phyloP scores from a whole-genome alignment of 2,329 filamentous ascomycete species.

The Furcasterigmium furcatum region DNA sequence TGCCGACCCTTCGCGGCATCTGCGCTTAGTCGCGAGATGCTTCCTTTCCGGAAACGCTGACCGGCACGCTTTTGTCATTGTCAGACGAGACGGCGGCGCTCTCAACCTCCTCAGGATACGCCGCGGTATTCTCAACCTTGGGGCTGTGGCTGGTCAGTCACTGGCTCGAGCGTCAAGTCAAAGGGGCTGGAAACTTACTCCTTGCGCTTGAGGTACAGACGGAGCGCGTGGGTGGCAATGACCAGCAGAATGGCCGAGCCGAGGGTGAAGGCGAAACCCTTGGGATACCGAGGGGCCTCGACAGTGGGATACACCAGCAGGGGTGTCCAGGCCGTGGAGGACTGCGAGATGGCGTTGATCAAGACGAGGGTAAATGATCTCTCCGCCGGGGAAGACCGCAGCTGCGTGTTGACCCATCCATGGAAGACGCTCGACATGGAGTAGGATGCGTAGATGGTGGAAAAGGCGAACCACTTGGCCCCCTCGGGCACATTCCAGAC shows the following conservation, averaged over 20 bases:
- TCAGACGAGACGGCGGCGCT: neutral
- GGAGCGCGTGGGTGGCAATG: constrained; percentile 17
- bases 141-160: neutral
- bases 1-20: too few species aligned
- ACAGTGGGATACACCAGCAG: constrained; percentile 46
- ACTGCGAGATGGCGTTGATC: constrained; percentile 51
- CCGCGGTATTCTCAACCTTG: neutral
- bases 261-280: constrained; percentile 35
- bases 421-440: constrained; percentile 53
- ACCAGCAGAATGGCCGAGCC: constrained; percentile 27
- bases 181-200: constrained; percentile 13
- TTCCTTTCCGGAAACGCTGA: neutral
- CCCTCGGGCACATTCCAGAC: constrained; percentile 54
- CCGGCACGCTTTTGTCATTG: neutral
- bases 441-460: constrained; percentile 42
- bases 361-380: constrained; percentile 46
- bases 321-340: constrained; percentile 53
- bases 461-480: constrained; percentile 50
- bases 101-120: neutral
- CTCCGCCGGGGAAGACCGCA: constrained; percentile 41
- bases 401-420: constrained; percentile 51
- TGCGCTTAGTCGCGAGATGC: neutral
- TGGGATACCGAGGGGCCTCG: constrained; percentile 37
- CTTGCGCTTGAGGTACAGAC: constrained; percentile 14
- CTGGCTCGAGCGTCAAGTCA: neutral